Base-by-base conservation (phyloP, 331 rosid species). In the Saraca asoca region DNA sequence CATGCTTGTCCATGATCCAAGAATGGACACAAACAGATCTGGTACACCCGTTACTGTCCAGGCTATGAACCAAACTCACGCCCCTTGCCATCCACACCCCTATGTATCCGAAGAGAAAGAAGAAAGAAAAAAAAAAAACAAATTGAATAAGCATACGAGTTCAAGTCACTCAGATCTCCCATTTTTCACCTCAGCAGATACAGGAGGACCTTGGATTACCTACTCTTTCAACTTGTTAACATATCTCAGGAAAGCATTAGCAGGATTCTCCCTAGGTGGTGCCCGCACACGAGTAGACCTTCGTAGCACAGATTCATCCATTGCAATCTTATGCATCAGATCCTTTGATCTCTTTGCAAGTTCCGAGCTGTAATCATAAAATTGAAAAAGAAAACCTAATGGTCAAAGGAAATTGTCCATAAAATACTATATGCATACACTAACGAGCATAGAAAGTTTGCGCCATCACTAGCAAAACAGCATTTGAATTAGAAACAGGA, bases 271-370 rank as follows among this genome's bases (percentile, higher is more conserved):
- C 80, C 90, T 77, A 0, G 96, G 97, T 41, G 97, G 91, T 59
- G 98, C 96, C 71, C 97, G 87, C 17, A 93, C 97, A 7, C 98
- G 96, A 57, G 95, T 86, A 64, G 98, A 93, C 80, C 98, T 85
- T 77, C 98, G 90, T 49, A 90, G 78, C 55, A 86, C 80, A 11
- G 96, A 82, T 76, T 93, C 98, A 53, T 94, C 98, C 72, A 70
- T 7, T 20, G 80, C 87, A 70, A 78, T 68, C 75, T 71, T 82
- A 55, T 81, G 84, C 57, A 73, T 72, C 74, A 84, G 70, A 18
- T 84, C 94, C 81, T 81, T 94, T 14, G 87, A 70, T 66, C 88
- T 81, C 85, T 84, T 90, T 71, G 86, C 85, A 41, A 90, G 79
- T 58, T 83, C 90, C 45, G 39, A 48, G 68, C 98, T 94, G 89